phyloP scores from a whole-genome alignment of 208 protist species.

The Trypanosoma caninum region DNA sequence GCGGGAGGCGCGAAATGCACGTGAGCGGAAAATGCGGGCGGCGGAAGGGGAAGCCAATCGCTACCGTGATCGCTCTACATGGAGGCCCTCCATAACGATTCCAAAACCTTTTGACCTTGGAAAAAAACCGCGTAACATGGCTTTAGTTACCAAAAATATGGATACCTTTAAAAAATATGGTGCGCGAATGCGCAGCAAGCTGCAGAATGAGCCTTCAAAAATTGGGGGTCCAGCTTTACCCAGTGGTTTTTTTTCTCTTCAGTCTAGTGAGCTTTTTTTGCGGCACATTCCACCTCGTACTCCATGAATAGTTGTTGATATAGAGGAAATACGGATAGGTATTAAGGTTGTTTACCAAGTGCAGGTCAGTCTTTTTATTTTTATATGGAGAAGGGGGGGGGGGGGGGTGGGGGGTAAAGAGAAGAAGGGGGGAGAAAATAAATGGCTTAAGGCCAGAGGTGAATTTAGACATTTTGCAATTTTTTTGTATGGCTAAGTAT shows the following conservation, averaged over 20 bases:
- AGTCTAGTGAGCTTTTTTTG: conserved; percentile 1
- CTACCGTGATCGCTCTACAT: conserved; percentile 33
- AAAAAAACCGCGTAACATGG: neutral
- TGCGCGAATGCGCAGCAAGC: conserved; percentile 34
- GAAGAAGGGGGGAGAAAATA: too few relatives aligned
- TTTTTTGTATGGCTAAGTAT: too few relatives aligned
- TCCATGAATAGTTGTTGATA: too few relatives aligned
- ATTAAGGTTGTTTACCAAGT: too few relatives aligned
- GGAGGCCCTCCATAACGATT: conserved; percentile 23
- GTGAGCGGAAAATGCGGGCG: conserved; percentile 20
- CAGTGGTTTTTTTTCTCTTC: conserved; percentile 18
- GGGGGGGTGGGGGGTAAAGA: too few relatives aligned
- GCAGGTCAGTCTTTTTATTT: too few relatives aligned
- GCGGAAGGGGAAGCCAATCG: conserved; percentile 40
- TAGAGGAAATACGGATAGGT: too few relatives aligned
- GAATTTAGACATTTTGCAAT: too few relatives aligned
- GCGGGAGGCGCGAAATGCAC: conserved; percentile 27
- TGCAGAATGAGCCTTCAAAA: conserved; percentile 12
- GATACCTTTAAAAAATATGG: conserved; percentile 39
- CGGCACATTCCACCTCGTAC: neutral
- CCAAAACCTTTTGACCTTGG: conserved; percentile 45
- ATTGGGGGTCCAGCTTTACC: conserved; percentile 21
- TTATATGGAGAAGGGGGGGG: too few relatives aligned
- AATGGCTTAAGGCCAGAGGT: too few relatives aligned
- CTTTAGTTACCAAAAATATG: conserved; percentile 6